Conservation (phyloP, 169 alveolate genomes). For the Neospora caninum region DNA sequence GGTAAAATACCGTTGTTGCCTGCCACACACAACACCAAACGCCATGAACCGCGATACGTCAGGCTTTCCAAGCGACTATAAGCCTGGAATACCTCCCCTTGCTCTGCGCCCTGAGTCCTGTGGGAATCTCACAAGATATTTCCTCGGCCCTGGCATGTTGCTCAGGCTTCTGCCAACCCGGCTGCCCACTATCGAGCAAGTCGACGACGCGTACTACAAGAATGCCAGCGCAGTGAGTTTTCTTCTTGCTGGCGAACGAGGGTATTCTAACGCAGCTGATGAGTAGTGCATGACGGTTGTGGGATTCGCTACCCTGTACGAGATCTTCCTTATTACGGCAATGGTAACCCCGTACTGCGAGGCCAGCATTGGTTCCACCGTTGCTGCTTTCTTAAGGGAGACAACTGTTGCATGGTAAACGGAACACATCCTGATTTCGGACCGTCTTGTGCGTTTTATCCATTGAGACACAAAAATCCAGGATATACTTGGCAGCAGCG, state of each 20-base stretch:
- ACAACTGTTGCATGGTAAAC: background rate
- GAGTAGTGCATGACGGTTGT: constrained; percentile 45
- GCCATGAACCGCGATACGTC: background rate
- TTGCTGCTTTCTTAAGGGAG: background rate
- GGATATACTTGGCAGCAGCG: background rate
- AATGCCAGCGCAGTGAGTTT: constrained; percentile 49
- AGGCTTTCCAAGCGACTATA: constrained; percentile 18
- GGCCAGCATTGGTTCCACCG: background rate
- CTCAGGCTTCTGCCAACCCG: background rate
- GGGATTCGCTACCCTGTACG: constrained; percentile 45
- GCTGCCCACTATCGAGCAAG: constrained; percentile 58
- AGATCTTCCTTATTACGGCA: constrained; percentile 51
- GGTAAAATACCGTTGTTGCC: background rate
- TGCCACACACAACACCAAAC: background rate
- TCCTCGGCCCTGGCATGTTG: background rate
- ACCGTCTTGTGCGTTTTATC: background rate
- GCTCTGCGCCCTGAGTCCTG: background rate
- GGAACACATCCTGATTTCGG: background rate
- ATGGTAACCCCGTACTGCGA: constrained; percentile 56
- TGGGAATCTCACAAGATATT: background rate
- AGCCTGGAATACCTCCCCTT: background rate
- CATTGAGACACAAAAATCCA: background rate
- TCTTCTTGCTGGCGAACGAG: background rate
- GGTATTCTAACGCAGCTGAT: too few species aligned
- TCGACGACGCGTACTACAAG: constrained; percentile 48